Percentiles rank a stretch among this genome's conserved stretches.
phyloP scores from a whole-genome alignment of 2,329 filamentous ascomycete genomes.

The Raffaelea deltoideospora region DNA sequence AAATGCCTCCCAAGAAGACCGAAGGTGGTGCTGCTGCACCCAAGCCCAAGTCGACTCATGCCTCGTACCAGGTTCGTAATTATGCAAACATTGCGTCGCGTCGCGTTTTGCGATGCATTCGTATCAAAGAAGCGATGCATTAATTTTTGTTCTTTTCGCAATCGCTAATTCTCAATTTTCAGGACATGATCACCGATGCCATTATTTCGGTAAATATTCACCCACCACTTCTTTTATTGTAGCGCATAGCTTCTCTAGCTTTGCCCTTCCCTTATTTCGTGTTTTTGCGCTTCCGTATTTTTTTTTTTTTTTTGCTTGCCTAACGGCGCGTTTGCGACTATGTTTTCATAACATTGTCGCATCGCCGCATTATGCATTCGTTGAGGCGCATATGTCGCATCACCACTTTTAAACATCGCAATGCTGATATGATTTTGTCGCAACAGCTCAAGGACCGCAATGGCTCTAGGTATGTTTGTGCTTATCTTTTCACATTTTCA shows the following conservation, averaged over 20 bases:
- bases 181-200: slow-evolving; percentile 50
- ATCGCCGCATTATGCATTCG: too few species aligned
- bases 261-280: too few species aligned
- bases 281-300: slow-evolving; percentile 7
- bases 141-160: too few species aligned
- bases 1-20: slow-evolving; percentile 47
- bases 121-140: too few species aligned
- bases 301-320: slow-evolving; percentile 9
- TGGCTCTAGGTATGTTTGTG: slow-evolving; percentile 31
- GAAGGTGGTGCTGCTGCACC: slow-evolving; percentile 23
- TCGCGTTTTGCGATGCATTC: too few species aligned
- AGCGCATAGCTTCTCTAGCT: background rate
- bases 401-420: too few species aligned
- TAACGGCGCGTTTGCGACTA: too few species aligned
- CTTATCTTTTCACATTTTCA: slow-evolving; percentile 2
- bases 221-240: background rate
- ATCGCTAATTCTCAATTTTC: too few species aligned
- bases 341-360: too few species aligned
- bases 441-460: slow-evolving; percentile 46
- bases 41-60: slow-evolving; percentile 35
- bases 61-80: slow-evolving; percentile 41
- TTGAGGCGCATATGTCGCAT: too few species aligned
- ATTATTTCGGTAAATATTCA: slow-evolving; percentile 40
- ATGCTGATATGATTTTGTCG: too few species aligned
- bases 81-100: background rate